These are phyloP conservation scores for Corylus americana DNA, from an alignment of 306 rosid genomes.

Conservation along the genomic window DNA sequence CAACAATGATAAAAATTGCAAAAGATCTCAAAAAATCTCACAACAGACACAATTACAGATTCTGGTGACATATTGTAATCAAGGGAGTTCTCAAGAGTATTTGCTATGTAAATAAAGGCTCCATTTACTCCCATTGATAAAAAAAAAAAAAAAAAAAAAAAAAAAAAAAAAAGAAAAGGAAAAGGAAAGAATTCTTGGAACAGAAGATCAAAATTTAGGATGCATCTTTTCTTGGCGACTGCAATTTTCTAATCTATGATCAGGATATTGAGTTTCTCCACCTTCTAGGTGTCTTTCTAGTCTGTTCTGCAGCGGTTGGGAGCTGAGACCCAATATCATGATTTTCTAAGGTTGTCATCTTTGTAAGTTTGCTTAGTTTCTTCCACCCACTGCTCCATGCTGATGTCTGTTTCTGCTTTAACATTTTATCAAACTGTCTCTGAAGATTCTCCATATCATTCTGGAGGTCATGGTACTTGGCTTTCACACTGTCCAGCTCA, in stretches of 20 bases:
- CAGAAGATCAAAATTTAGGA: constrained; percentile 25
- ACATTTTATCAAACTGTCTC: constrained; percentile 83
- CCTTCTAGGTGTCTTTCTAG: constrained; percentile 68
- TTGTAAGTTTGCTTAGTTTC: constrained; percentile 84
- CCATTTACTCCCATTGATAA: constrained; percentile 28
- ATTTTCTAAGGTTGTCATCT: constrained; percentile 50
- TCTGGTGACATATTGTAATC: constrained; percentile 35
- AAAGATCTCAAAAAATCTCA: constrained; percentile 30
- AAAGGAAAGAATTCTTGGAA: constrained; percentile 12
- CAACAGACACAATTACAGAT: constrained; percentile 27
- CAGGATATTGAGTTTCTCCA: constrained; percentile 97
- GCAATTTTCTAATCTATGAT: constrained; percentile 12
- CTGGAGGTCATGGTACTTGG: constrained; percentile 85
- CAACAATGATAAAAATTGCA: constrained; percentile 11
- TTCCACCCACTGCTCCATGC: constrained; percentile 99
- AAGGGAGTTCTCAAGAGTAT: constrained; percentile 20
- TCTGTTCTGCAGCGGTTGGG: constrained; percentile 46
- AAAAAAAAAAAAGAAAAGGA: too few relatives aligned
- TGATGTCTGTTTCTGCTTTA: constrained; percentile 79
- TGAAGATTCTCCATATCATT: constrained; percentile 82
- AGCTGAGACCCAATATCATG: constrained; percentile 50
- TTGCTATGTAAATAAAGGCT: constrained; percentile 17
- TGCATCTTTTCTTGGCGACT: constrained; percentile 8
- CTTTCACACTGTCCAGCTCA: constrained; percentile 83
- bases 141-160: too few relatives aligned